Evolutionary conservation across 495 filamentous ascomycete genomes (phyloP), one percentile per base, ranked within the genome.

Genomic region (Pyronema omphalodes): DNA sequence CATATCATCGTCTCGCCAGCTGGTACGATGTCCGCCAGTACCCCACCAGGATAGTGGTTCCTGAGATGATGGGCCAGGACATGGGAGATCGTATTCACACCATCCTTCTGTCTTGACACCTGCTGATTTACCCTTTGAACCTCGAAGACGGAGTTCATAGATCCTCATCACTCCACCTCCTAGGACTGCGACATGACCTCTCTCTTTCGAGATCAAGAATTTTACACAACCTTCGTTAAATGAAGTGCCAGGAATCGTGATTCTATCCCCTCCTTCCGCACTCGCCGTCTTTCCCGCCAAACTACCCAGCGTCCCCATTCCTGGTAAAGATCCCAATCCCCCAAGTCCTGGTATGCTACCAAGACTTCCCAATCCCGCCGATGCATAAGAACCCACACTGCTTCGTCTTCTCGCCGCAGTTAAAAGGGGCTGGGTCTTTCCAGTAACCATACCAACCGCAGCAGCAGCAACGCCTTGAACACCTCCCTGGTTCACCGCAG

Each of bases 161-260:
- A 84, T 69, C 36, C 82, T 78, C 53, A 89, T 76, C 6, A 77
- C 66, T 7, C 77, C 77, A n/a, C 78, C 68, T 37, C 77, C 78
- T 48, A 74, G 76, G 33, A 83, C 65, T 17, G 71, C 69, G 18
- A 73, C 69, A 37, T 71, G 69, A 36, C 74, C 70, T 37, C 70
- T 73, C 58, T 70, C 61, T 52, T 70, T 76, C 34, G 74, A 71
- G 23, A 70, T 67, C 39, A 83, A 62, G 69, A 80, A 76, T 39
- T 68, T 64, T 35, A 79, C 71, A 53, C 76, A 83, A n/a, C 73
- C 73, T 43, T 84, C 80, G 61, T 89, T 91, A 62, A 91, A 86
- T 7, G 84, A 84, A 1, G 79, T 79, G 63, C 91, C 85, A 37
- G 86, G 81, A 39, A 94, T 71, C 57, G 76, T 82, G 3, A 85